Conservation (phyloP, 345 rosid genomes). For the Populus simonii region DNA sequence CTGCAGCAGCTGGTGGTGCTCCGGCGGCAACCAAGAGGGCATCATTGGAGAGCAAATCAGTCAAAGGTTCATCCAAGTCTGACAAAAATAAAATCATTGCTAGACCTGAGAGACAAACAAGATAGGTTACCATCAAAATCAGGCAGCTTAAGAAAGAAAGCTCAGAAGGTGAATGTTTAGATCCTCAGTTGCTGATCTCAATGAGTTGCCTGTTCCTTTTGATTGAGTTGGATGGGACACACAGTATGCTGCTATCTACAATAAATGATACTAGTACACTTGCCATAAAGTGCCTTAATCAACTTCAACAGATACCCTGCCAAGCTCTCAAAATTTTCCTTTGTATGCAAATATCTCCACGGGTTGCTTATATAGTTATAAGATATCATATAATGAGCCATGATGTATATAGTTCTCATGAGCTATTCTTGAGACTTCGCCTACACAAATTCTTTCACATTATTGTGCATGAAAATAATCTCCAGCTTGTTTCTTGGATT, state of each 20-base stretch:
- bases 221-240: not conserved
- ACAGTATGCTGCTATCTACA: not conserved
- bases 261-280: not conserved
- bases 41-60: conserved; percentile 32
- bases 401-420: conserved; percentile 21
- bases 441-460: not conserved
- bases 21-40: conserved; percentile 40
- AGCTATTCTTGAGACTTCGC: not conserved
- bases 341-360: not conserved
- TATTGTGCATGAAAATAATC: not conserved
- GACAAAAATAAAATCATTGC: conserved; percentile 25
- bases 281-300: not conserved
- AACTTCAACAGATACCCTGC: not conserved
- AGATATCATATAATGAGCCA: not conserved
- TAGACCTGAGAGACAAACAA: conserved; percentile 23
- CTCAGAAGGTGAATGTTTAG: not conserved
- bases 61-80: conserved; percentile 25
- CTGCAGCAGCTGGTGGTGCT: conserved; percentile 44
- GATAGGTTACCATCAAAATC: conserved; percentile 31
- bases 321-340: not conserved
- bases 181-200: not conserved
- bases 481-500: not conserved
- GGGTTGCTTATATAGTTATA: not conserved
- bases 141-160: conserved; percentile 27
- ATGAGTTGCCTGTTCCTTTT: not conserved